phyloP scores from a whole-genome alignment of 495 filamentous ascomycete species.

The Rusavskia elegans region DNA sequence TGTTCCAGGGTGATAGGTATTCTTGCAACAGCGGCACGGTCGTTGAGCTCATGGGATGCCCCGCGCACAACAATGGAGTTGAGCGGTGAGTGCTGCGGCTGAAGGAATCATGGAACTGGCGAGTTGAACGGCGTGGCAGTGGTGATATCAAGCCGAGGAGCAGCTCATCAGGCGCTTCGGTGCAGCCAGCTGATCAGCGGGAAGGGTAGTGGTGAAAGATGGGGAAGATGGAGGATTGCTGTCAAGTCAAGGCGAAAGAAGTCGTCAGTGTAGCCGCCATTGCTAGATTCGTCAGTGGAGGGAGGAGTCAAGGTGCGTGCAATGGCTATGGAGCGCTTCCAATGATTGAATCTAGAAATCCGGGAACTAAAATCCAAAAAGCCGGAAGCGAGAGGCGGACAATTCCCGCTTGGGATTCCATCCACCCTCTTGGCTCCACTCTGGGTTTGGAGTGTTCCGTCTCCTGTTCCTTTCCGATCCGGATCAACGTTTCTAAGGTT shows the following conservation, averaged over 20 bases:
- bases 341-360: not conserved
- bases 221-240: not conserved
- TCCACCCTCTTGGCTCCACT: not conserved
- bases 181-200: not conserved
- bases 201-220: not conserved
- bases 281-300: not conserved
- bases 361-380: not conserved
- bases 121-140: not conserved
- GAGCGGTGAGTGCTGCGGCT: not conserved
- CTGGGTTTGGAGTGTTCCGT: no score
- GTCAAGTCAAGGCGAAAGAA: not conserved
- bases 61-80: not conserved
- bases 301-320: not conserved
- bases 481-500: no score
- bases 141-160: not conserved
- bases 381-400: not conserved
- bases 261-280: not conserved
- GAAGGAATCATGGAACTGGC: not conserved
- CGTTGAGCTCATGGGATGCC: not conserved
- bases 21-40: no score
- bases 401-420: not conserved
- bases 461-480: no score
- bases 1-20: not conserved
- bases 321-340: constrained; percentile 1
- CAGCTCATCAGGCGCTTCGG: not conserved